Evolutionary conservation across 2,329 filamentous ascomycete species (phyloP), one percentile per base, ranked within the genome.

Genomic region (Cryphonectria naterciae): DNA sequence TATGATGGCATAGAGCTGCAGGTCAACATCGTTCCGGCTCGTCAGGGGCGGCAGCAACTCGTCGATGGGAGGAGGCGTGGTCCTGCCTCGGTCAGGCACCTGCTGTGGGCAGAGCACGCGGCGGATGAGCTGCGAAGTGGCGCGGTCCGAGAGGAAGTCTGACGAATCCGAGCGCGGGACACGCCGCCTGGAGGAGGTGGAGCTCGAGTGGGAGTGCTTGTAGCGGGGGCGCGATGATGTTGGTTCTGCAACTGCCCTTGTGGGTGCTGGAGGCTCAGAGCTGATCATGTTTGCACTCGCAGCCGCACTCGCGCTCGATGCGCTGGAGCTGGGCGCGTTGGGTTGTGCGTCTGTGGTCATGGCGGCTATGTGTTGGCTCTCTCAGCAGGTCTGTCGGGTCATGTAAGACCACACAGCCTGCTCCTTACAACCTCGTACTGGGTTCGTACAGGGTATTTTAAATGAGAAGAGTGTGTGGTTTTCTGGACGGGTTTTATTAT

Each of bases 1-100:
- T 72, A 99, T 90, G 72, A 98, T 88, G 39, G 93, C 95, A 79
- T 98, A 99, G 5, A 99, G 87, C 82, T 99, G 93, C 70, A 97
- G 84, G 80, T 99, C 96, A 72, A 98, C 89, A 76, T 97, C 94
- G 80, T 97, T 97, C 67, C 94, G 94, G 83, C 94, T 97, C 65
- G 95, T 98, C 77, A 99, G 85, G 54, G 95, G 94, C 71, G 95
- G 96, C 62, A 99, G 85, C 60, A 97, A 84, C 75, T 95, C 92
- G 72, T 97, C 90, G 75, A 97, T 91, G 65, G 93, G 88, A 41
- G 83, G 80, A n/a, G 83, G 81, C 22, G 83, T 81, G 73, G 81
- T 81, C 70, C 81, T 81, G 61, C 87, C 87, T 75, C 91, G 84
- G 81, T 92, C 84, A 75, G 84, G 79, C 63, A 86, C 83, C 69